A percentile compares a stretch with the other conserved stretches of the same genome.
Evolutionary conservation across 345 rosid genomes (phyloP).

Genomic region (Citrus glauca): DNA sequence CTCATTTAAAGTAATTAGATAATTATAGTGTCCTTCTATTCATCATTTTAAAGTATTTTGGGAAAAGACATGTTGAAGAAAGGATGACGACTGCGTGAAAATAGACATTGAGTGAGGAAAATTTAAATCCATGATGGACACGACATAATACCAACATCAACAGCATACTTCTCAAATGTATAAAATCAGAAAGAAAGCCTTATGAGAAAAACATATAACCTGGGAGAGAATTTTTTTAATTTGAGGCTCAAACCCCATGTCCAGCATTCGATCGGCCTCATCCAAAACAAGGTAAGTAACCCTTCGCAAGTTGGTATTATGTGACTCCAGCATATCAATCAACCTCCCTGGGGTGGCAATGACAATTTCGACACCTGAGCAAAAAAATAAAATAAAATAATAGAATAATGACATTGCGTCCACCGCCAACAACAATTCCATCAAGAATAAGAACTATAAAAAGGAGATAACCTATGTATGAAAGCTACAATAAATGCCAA

Average conservation of each 20-base stretch:
- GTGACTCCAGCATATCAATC: slow-evolving; percentile 97
- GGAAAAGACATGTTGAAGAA: background rate
- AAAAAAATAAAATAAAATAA: slow-evolving; percentile 4
- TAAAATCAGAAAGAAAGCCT: background rate
- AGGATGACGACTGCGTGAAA: background rate
- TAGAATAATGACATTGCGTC: background rate
- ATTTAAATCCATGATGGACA: background rate
- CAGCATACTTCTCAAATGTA: background rate
- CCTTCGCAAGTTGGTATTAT: slow-evolving; percentile 87
- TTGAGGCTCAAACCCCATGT: slow-evolving; percentile 99
- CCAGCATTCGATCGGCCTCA: slow-evolving; percentile 99
- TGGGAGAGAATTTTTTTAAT: slow-evolving; percentile 86
- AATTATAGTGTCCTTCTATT: background rate
- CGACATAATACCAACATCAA: background rate
- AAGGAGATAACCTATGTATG: slow-evolving; percentile 1
- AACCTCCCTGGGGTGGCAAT: slow-evolving; percentile 99
- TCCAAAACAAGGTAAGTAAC: slow-evolving; percentile 97
- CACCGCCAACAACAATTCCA: background rate
- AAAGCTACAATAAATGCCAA: slow-evolving; percentile 6
- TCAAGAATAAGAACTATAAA: slow-evolving; percentile 4
- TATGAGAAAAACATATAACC: slow-evolving; percentile 29
- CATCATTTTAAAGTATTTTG: background rate
- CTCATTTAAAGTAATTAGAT: background rate
- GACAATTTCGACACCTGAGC: slow-evolving; percentile 87
- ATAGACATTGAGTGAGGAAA: background rate